phyloP scores from a whole-genome alignment of 2,329 filamentous ascomycete genomes.

The Ascomycota sp. region DNA sequence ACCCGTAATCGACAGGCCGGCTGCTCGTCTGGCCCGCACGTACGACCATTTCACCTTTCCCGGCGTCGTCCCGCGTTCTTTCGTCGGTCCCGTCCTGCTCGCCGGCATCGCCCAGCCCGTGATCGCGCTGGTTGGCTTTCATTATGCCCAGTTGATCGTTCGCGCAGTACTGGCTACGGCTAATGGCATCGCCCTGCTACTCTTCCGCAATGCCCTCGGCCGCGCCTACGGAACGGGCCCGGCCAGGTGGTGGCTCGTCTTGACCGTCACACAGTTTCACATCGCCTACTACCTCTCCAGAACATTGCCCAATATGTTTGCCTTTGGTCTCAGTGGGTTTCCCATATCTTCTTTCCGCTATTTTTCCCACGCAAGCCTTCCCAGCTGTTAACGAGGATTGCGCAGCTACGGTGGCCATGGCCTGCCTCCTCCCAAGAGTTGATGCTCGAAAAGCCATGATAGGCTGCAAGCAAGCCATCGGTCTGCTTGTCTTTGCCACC shows the following conservation, averaged over 20 bases:
- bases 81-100: constrained; percentile 61
- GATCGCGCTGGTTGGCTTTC: constrained; percentile 32
- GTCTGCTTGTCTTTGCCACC: constrained; percentile 58
- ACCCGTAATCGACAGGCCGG: constrained; percentile 21
- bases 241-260: constrained; percentile 58
- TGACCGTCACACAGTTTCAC: constrained; percentile 79
- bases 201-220: constrained; percentile 42
- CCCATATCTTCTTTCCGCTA: not conserved
- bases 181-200: constrained; percentile 49
- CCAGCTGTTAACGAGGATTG: not conserved
- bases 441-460: constrained; percentile 9
- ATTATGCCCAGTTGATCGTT: constrained; percentile 40
- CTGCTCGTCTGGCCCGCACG: constrained; percentile 29
- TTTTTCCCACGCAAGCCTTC: not conserved
- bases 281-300: constrained; percentile 80
- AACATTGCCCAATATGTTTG: constrained; percentile 91
- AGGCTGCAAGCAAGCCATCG: constrained; percentile 44
- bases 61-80: constrained; percentile 79
- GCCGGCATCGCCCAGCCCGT: constrained; percentile 52
- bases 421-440: constrained; percentile 19
- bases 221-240: constrained; percentile 47
- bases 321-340: constrained; percentile 60
- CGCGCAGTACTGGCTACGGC: constrained; percentile 57
- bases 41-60: constrained; percentile 89
- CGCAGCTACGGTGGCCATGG: constrained; percentile 44